Evolutionary conservation across 2,329 filamentous ascomycete genomes (phyloP), one percentile per base, ranked within the genome.

Genomic region (Fusarium zealandicum): DNA sequence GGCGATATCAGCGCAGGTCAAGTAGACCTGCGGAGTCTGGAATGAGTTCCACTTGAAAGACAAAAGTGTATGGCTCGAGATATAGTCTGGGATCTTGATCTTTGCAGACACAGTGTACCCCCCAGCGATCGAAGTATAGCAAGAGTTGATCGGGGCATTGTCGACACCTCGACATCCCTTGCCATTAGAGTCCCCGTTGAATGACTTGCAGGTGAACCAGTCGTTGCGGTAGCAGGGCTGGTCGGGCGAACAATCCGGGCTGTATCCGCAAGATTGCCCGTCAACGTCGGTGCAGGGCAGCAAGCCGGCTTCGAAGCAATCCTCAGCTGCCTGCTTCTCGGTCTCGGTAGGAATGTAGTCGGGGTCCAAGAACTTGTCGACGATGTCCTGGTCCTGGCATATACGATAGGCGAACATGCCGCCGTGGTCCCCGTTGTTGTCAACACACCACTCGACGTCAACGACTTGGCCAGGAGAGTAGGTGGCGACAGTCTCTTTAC

Each of bases 401-500:
- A 83, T 77, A 9, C 81, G 78, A 66, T 82, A 83, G 60, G 69
- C 75, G 68, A 82, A 83, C 80, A 83, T 83, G 67, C 80, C 81
- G 20, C 80, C 80, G 57, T 83, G 81, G 58, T 83, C 80, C 0
- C 81, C 81, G 59, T 83, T 83, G 68, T 82, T 70, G 61, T 84
- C 81, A 14, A 83, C 75, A 45, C 81, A 83, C 81, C 81, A 83
- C 64, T 81, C 71, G 0, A 83, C 80, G 18, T 80, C 76, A 18
- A 82, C 67, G 0, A 74, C 67, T 9, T 82, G 70, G 0, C 80
- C 81, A 0, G 76, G 69, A 0, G 68, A 67, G 66, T 82, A 83
- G 1, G 74, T 79, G 2, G 66, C 74, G 0, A 82, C 77, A 0
- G 74, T 68, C 0, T 69, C 46, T 9, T 66, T 71, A 17, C 80